phyloP scores from a whole-genome alignment of 805 yeast genomes.

The Cyberlindnera samutprakarnensis region DNA sequence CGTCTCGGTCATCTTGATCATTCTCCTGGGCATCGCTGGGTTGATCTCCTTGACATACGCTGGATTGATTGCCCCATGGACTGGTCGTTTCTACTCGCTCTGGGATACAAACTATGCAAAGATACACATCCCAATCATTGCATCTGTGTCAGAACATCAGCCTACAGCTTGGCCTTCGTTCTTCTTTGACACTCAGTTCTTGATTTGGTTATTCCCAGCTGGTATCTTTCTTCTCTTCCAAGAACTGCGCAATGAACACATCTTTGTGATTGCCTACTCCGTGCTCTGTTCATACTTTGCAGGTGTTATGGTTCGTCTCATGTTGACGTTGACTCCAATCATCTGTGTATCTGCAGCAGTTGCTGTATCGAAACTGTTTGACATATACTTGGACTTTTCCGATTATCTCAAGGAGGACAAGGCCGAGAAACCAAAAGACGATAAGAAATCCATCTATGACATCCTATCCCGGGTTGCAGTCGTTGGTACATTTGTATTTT shows the following conservation, averaged over 20 bases:
- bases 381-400: constrained; percentile 66
- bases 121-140: constrained; percentile 96
- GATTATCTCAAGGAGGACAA: constrained; percentile 15
- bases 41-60: constrained; percentile 75
- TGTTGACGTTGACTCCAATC: constrained; percentile 94
- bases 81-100: constrained; percentile 95
- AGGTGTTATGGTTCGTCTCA: constrained; percentile 97
- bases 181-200: constrained; percentile 85
- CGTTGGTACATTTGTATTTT: constrained; percentile 58
- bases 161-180: constrained; percentile 99
- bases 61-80: constrained; percentile 98
- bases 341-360: constrained; percentile 91
- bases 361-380: constrained; percentile 78
- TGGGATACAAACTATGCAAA: constrained; percentile 99
- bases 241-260: constrained; percentile 85
- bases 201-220: constrained; percentile 98
- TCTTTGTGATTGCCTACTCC: constrained; percentile 84
- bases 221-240: constrained; percentile 89
- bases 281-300: constrained; percentile 96
- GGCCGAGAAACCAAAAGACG: constrained; percentile 4
- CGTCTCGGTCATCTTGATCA: constrained; percentile 49
- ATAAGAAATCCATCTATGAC: constrained; percentile 11
- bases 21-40: constrained; percentile 59
- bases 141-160: constrained; percentile 98
- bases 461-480: constrained; percentile 56